Base-by-base conservation (phyloP, 2,329 filamentous ascomycete species). In the Tolypocladium endophyticum region DNA sequence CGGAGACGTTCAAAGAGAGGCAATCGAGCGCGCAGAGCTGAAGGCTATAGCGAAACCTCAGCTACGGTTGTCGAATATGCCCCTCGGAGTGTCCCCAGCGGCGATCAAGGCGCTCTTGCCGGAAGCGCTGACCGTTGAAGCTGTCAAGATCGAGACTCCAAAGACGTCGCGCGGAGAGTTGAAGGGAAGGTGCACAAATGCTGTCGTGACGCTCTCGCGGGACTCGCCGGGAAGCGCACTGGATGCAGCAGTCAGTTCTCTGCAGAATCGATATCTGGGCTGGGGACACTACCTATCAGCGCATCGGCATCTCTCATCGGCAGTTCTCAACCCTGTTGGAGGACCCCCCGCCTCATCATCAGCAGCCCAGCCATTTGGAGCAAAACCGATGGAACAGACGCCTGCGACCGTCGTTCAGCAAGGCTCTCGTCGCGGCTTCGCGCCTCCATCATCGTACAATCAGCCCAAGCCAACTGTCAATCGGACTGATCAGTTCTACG, bases 211-310 rank as follows among this genome's bases (percentile, higher is more conserved):
- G 0, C 75, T 96, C 36, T 86, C 88, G 1, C 86, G 88, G 60
- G 90, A 94, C 64, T 94, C 91, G 0, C 84, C 91, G 0, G 88
- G 88, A 0, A 88, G 87, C 30, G 90, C 95, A 60, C 92, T 97
- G 58, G 92, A 97, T 68, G 81, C 84, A 4, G 83, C 87, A 0
- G 89, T 96, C 58, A 93, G 86, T 69, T 76, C 83, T 4, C 76
- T 96, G 38, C 90, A 95, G 69, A 92, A 94, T 64, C 85, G 82
- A 64, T 96, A 97, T 70, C 77, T 96, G 20, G 92, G 92, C 20
- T 91, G 85, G 70, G 92, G 92, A 6, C 91, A 88, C 75, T 88
- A 92, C 71, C 78, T 97, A 2, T 87, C 84, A 8, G 80, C 96
- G 53, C 90, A 92, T 61, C 81, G 91, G 12, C 89, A 95, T 74